Evolutionary conservation across 148 eudicot species (phyloP).

Genomic region (Vaccinium macrocarpon): DNA sequence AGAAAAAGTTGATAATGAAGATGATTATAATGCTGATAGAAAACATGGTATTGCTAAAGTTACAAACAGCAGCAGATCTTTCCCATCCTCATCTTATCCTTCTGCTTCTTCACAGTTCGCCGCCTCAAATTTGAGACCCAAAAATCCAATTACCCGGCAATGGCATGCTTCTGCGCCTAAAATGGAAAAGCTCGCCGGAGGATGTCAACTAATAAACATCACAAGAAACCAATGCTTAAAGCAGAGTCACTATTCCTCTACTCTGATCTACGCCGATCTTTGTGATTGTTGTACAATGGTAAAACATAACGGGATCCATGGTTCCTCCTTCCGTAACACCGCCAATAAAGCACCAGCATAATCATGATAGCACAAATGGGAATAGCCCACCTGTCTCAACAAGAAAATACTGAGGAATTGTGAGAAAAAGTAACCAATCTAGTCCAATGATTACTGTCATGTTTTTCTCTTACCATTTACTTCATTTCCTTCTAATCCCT

Average conservation of each 20-base stretch:
- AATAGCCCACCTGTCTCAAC: conserved; percentile 83
- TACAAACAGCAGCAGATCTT: conserved; percentile 2
- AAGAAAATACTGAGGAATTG: conserved; percentile 2
- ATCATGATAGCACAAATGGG: conserved; percentile 53
- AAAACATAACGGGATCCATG: conserved; percentile 56
- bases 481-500: neutral
- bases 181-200: conserved; percentile 20
- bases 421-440: neutral
- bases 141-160: neutral
- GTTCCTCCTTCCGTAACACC: conserved; percentile 77
- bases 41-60: conserved; percentile 5
- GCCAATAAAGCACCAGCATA: conserved; percentile 72
- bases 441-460: neutral
- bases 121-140: neutral
- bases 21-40: conserved; percentile 5
- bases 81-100: conserved; percentile 2
- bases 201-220: conserved; percentile 6
- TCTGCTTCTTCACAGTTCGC: neutral
- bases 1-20: neutral
- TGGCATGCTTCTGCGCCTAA: conserved; percentile 16
- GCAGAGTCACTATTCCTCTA: conserved; percentile 20
- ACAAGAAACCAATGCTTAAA: neutral
- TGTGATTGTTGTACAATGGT: conserved; percentile 66
- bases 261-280: conserved; percentile 70
- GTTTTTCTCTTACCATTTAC: neutral